Conservation (phyloP, 2,329 filamentous ascomycete species). For the Colletotrichum sp. region DNA sequence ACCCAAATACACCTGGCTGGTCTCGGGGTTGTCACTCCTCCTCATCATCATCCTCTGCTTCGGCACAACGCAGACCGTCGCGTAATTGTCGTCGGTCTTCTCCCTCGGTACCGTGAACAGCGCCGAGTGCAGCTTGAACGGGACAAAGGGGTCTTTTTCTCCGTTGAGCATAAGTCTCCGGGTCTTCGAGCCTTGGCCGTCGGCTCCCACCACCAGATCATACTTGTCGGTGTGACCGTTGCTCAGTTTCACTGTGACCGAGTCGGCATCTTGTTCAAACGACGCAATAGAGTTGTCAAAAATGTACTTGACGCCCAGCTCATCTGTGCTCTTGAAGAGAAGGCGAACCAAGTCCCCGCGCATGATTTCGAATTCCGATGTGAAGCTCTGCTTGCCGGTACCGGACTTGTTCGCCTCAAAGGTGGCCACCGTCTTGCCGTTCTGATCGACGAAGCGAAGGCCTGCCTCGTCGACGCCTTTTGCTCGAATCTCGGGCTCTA, state of each 20-base stretch:
- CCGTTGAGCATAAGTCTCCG: conserved; percentile 44
- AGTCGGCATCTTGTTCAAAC: conserved; percentile 34
- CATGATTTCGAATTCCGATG: conserved; percentile 66
- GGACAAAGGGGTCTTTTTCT: conserved; percentile 25
- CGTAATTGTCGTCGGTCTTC: conserved; percentile 21
- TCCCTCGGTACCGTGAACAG: conserved; percentile 37
- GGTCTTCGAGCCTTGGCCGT: conserved; percentile 57
- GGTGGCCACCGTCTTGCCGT: conserved; percentile 41
- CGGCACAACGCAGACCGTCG: background rate
- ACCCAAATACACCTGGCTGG: conserved; percentile 14
- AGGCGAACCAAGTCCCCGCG: conserved; percentile 59
- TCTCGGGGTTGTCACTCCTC: conserved; percentile 16
- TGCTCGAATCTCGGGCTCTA: conserved; percentile 39
- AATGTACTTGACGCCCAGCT: conserved; percentile 27
- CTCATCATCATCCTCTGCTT: background rate
- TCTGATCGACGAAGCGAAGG: conserved; percentile 46
- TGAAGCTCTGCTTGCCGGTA: conserved; percentile 48
- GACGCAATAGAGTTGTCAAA: conserved; percentile 29
- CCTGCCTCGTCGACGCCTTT: conserved; percentile 52
- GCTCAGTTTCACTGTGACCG: conserved; percentile 44
- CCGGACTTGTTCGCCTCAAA: conserved; percentile 45
- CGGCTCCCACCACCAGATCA: conserved; percentile 60
- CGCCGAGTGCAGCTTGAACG: conserved; percentile 29
- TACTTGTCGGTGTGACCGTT: conserved; percentile 47
- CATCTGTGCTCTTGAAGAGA: conserved; percentile 46